Percentiles rank a stretch among this genome's conserved stretches.
Evolutionary conservation across 1,284 basidiomycete species (phyloP).

Genomic region (Ganoderma resinaceum): DNA sequence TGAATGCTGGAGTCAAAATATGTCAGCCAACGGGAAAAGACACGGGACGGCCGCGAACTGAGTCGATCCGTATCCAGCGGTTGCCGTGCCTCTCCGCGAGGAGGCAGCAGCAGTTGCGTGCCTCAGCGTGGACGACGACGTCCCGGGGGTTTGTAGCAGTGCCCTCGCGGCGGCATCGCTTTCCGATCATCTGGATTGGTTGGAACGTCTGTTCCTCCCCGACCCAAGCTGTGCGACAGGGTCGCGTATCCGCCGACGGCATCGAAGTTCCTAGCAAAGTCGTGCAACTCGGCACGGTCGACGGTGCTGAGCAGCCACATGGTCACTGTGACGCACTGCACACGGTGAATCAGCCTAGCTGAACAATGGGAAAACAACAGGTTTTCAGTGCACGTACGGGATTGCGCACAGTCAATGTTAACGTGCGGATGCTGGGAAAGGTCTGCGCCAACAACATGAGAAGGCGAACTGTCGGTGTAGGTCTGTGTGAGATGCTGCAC

Average conservation of each 20-base stretch:
- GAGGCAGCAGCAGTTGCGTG: background rate
- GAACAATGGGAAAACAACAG: too few species aligned
- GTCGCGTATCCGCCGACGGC: constrained; percentile 13
- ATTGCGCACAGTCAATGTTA: too few species aligned
- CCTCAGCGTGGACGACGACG: background rate
- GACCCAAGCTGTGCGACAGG: constrained; percentile 11
- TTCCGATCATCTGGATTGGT: background rate
- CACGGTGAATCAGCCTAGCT: too few species aligned
- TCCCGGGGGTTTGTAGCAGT: constrained; percentile 15
- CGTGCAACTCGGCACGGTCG: constrained; percentile 5
- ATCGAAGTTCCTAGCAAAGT: constrained; percentile 24
- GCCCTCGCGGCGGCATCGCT: background rate
- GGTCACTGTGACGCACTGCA: too few species aligned
- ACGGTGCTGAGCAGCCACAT: constrained; percentile 8
- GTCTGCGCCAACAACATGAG: too few species aligned
- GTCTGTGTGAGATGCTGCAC: too few species aligned
- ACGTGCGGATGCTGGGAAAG: too few species aligned
- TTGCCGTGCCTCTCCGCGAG: constrained; percentile 12
- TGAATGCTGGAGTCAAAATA: background rate
- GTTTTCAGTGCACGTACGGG: too few species aligned
- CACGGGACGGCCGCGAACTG: too few species aligned
- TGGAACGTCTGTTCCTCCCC: constrained; percentile 8
- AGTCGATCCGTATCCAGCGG: too few species aligned
- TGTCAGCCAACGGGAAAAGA: background rate
- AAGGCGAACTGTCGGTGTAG: too few species aligned